Percentiles rank a stretch among this genome's conserved stretches.
Conservation (phyloP, 257 asterid genomes). For the Jaltomata sinuosa region DNA sequence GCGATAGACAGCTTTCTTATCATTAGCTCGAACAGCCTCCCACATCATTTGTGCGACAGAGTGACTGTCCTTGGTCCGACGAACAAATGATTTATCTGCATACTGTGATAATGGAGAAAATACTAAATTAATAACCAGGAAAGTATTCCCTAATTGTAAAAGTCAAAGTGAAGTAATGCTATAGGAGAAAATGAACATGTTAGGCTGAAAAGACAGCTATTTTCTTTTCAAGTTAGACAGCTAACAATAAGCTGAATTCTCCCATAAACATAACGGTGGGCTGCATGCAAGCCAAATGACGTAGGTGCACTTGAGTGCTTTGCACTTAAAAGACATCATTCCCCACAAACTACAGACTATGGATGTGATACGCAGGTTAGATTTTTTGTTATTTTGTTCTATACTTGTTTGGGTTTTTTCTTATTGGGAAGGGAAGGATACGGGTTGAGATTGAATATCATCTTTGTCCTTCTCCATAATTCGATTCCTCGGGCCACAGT, state of each 20-base stretch:
- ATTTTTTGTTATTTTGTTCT: neutral
- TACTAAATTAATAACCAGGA: neutral
- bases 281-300: neutral
- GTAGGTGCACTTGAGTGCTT: neutral
- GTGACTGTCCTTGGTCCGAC: slow-evolving; percentile 53
- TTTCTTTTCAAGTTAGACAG: neutral
- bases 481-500: neutral
- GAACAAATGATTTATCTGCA: slow-evolving; percentile 79
- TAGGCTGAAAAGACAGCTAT: neutral
- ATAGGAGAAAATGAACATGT: neutral
- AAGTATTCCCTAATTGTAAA: neutral
- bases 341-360: neutral
- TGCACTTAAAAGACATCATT: neutral
- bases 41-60: slow-evolving; percentile 61
- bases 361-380: neutral
- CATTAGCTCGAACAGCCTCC: slow-evolving; percentile 85
- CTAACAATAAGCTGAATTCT: neutral
- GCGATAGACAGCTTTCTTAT: slow-evolving; percentile 69
- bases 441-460: neutral
- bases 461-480: neutral
- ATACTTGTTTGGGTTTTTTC: neutral
- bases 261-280: neutral
- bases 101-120: slow-evolving; percentile 41
- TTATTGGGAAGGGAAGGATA: neutral
- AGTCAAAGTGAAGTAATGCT: neutral